These are phyloP conservation scores for Monocercomonoides exilis DNA, from an alignment of 78 protist genomes.

Conservation along the genomic window DNA sequence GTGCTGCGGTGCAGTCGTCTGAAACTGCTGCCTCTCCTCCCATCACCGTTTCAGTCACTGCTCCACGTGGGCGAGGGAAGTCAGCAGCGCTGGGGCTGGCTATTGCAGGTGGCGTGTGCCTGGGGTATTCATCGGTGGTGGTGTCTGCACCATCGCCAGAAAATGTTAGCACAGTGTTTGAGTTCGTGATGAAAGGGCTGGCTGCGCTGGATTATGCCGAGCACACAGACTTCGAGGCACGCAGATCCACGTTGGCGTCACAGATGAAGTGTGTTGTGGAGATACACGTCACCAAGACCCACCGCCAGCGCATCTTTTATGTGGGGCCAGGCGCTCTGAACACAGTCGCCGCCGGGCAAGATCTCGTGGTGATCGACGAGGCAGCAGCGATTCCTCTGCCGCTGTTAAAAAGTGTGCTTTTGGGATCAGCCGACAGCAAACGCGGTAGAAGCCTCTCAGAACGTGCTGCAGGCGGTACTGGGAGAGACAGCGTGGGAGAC, in stretches of 20 bases:
- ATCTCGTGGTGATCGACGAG: constrained; percentile 95
- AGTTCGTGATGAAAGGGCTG: constrained; percentile 82
- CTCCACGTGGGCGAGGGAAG: constrained; percentile 98
- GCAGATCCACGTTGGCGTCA: constrained; percentile 55
- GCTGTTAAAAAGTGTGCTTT: constrained; percentile 62
- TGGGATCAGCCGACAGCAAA: too few relatives aligned
- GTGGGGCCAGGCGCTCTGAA: constrained; percentile 14
- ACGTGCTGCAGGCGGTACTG: too few relatives aligned
- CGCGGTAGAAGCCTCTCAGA: too few relatives aligned
- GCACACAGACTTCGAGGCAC: constrained; percentile 14
- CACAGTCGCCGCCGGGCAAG: constrained; percentile 49
- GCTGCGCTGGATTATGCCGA: constrained; percentile 59
- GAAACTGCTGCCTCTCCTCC: constrained; percentile 23
- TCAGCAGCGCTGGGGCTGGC: constrained; percentile 93
- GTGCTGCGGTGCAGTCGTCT: too few relatives aligned
- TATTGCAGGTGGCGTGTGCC: constrained; percentile 77
- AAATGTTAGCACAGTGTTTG: constrained; percentile 86
- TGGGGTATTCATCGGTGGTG: constrained; percentile 88
- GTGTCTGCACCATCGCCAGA: constrained; percentile 96
- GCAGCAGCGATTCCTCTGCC: constrained; percentile 99
- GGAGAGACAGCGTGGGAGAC: background rate
- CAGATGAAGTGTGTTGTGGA: constrained; percentile 68
- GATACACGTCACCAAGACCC: constrained; percentile 76
- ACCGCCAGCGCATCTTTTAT: constrained; percentile 87
- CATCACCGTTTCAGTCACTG: constrained; percentile 85